Percentiles rank a stretch among this genome's conserved stretches.
phyloP scores from a whole-genome alignment of 345 rosid species.

The Camelina neglecta region DNA sequence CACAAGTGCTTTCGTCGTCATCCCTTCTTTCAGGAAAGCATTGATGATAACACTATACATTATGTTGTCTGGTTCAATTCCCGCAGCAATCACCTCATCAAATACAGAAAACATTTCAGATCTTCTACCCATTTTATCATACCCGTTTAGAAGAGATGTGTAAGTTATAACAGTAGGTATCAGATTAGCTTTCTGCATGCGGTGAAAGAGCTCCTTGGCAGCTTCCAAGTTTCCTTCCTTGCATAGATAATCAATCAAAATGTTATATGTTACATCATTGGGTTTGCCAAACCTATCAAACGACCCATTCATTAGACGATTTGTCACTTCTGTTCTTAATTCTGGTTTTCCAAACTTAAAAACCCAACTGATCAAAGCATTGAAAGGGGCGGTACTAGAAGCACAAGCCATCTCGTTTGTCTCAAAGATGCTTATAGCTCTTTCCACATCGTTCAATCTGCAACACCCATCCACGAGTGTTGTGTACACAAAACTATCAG shows the following conservation, averaged over 20 bases:
- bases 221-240: slow-evolving; percentile 59
- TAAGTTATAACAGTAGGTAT: slow-evolving; percentile 61
- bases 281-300: slow-evolving; percentile 50
- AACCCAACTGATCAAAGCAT: slow-evolving; percentile 65
- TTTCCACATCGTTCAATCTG: slow-evolving; percentile 61
- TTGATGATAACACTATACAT: slow-evolving; percentile 56
- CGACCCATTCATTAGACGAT: slow-evolving; percentile 54
- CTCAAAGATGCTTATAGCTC: slow-evolving; percentile 58
- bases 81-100: slow-evolving; percentile 61
- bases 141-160: slow-evolving; percentile 66
- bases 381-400: slow-evolving; percentile 57
- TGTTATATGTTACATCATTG: slow-evolving; percentile 69
- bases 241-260: slow-evolving; percentile 69
- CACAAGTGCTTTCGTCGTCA: slow-evolving; percentile 50
- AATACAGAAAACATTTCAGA: slow-evolving; percentile 58
- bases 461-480: slow-evolving; percentile 72
- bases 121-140: slow-evolving; percentile 49
- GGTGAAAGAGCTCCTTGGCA: slow-evolving; percentile 60
- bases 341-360: slow-evolving; percentile 58
- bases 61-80: slow-evolving; percentile 68
- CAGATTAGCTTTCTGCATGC: slow-evolving; percentile 61
- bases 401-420: slow-evolving; percentile 58
- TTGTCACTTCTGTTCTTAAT: slow-evolving; percentile 45
- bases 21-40: slow-evolving; percentile 62
- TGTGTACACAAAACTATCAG: slow-evolving; percentile 66